Percentiles rank a stretch among this genome's conserved stretches.
phyloP scores from a whole-genome alignment of 202 grass and related monocot genomes.

The Miscanthus sacchariflorus region DNA sequence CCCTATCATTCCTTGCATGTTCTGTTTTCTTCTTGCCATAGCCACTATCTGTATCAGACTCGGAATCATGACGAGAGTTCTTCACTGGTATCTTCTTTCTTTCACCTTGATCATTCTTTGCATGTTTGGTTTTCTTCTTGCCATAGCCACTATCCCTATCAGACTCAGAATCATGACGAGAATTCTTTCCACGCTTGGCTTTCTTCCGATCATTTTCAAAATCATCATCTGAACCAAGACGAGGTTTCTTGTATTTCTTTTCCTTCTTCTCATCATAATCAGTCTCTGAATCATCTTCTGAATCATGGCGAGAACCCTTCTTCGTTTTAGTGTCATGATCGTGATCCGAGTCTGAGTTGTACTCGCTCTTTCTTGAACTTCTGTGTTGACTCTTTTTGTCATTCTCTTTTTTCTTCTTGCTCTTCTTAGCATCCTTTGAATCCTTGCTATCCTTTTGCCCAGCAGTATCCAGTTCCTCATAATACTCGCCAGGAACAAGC shows the following conservation, averaged over 20 bases:
- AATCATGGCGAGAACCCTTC: constrained; percentile 45
- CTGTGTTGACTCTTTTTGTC: constrained; percentile 36
- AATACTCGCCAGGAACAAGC: constrained; percentile 72
- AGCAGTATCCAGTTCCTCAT: constrained; percentile 45
- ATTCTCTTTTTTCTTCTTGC: constrained; percentile 41
- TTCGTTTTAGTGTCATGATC: constrained; percentile 38
- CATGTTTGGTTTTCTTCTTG: constrained; percentile 49
- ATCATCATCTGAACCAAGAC: constrained; percentile 54
- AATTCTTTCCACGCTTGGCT: not conserved
- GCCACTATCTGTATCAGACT: constrained; percentile 54
- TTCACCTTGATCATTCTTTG: constrained; percentile 22
- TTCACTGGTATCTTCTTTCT: constrained; percentile 45
- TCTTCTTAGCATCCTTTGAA: constrained; percentile 46
- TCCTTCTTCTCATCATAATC: constrained; percentile 47
- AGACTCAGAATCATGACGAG: constrained; percentile 34
- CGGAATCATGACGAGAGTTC: constrained; percentile 12
- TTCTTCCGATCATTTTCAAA: constrained; percentile 56
- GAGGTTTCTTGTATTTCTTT: constrained; percentile 55
- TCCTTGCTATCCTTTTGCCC: constrained; percentile 39
- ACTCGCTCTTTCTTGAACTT: constrained; percentile 55
- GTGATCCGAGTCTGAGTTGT: constrained; percentile 46
- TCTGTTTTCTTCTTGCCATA: constrained; percentile 48
- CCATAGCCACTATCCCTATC: constrained; percentile 62
- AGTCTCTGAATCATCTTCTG: constrained; percentile 58
- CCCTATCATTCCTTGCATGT: constrained; percentile 6